Evolutionary conservation across 2,329 filamentous ascomycete species (phyloP).

Genomic region (Scopulariopsis brevicaulis): DNA sequence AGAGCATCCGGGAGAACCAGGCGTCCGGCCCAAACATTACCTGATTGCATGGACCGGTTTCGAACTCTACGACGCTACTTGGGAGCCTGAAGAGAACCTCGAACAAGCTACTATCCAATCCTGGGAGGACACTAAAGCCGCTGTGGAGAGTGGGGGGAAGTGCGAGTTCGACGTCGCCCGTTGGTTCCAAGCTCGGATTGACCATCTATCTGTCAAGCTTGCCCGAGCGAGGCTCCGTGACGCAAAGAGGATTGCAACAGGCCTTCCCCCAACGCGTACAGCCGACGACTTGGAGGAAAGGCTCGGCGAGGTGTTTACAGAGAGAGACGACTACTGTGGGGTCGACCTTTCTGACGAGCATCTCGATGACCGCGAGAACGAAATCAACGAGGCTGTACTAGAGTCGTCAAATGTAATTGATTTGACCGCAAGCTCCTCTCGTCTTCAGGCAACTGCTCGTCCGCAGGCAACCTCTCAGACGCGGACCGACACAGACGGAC

Average conservation of each 20-base stretch:
- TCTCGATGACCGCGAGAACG: neutral
- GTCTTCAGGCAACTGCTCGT: neutral
- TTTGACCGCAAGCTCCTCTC: neutral
- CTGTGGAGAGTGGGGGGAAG: neutral
- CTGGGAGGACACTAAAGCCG: neutral
- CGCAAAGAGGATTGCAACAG: neutral
- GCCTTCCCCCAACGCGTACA: neutral
- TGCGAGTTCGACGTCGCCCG: conserved; percentile 1
- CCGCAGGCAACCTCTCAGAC: neutral
- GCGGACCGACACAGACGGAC: neutral
- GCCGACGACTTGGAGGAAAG: neutral
- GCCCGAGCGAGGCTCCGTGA: neutral
- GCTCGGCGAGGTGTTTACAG: neutral
- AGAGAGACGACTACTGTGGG: neutral
- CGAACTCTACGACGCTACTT: conserved; percentile 24
- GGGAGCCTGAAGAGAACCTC: conserved; percentile 28
- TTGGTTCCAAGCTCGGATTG: conserved; percentile 2
- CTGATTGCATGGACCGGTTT: conserved; percentile 26
- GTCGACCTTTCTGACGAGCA: neutral
- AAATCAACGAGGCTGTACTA: neutral
- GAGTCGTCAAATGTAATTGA: neutral
- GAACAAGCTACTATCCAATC: neutral
- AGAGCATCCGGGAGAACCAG: conserved; percentile 19
- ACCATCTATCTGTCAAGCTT: conserved; percentile 37
- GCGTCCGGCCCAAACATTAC: conserved; percentile 14